Base-by-base conservation (phyloP, 1,139 yeast genomes). In the Diutina sp. region DNA sequence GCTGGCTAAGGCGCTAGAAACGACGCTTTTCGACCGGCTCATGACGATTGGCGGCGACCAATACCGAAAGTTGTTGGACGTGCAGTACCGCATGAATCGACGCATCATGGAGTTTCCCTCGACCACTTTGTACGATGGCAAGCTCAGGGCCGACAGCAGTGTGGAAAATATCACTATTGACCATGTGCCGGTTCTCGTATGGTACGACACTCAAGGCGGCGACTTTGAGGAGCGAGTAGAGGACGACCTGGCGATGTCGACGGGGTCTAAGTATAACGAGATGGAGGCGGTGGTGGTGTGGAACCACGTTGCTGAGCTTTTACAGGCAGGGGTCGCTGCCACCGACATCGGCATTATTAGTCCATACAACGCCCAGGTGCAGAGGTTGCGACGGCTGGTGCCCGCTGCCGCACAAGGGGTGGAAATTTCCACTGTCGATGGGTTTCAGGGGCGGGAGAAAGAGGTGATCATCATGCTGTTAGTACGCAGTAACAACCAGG, bases 141-240 rank as follows among this genome's bases (percentile, higher is more conserved):
- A 80, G 61, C 73, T 93, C 41, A 69, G 69, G 35, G 95, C 98
- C 0, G 87, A 77, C 60, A 72, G 70, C 1, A 71, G 82, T 0
- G 95, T 90, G 7, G 76, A 77, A 8, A 65, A 71, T 16, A 79
- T 82, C 30, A 66, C 72, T 1, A 65, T 66, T 25, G 77, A 72
- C 18, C 73, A 71, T n/a, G 69, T 74, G 1, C 56, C 58, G 1
- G 59, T 61, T 1, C 62, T 67, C 57, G 72, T 90, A 1, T 91
- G 97, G 96, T 84, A 85, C 62, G 98, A 91, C 64, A 91, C 98
- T 0, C 95, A 89, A 67, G 95, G 95, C n/a, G 96, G 93, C 4
- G 89, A 85, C 52, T 87, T 76, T 62, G 84, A 82, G 1, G 93
- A 87, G 61, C 73, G 73, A 58, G 79, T 81, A 38, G 79, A 74